These are phyloP conservation scores for Tylopilus sp. DNA, from an alignment of 768 basidiomycete genomes.

Conservation along the genomic window DNA sequence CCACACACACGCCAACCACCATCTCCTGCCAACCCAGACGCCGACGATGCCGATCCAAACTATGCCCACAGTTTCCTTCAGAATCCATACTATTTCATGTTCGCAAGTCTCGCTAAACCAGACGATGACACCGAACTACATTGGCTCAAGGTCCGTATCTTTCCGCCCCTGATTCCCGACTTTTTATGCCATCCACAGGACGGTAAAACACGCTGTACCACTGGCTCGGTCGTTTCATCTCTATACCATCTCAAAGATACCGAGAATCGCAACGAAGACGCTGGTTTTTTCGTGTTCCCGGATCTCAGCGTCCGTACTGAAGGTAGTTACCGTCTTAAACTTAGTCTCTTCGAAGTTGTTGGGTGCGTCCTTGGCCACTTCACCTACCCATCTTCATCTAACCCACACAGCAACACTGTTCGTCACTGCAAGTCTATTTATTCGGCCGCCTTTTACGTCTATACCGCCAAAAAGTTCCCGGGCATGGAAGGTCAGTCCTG, in stretches of 20 bases:
- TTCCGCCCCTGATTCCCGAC: neutral
- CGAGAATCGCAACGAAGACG: constrained; percentile 61
- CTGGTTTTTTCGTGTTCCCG: constrained; percentile 95
- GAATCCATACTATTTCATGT: constrained; percentile 96
- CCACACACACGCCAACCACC: constrained; percentile 39
- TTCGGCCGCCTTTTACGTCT: constrained; percentile 89
- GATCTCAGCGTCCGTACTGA: constrained; percentile 91
- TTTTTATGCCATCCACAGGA: constrained; percentile 45
- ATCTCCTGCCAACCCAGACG: constrained; percentile 25
- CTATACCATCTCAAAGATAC: constrained; percentile 87
- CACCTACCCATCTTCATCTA: neutral
- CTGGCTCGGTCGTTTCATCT: constrained; percentile 85
- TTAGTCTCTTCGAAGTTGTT: constrained; percentile 85
- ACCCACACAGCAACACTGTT: constrained; percentile 62
- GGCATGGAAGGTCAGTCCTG: constrained; percentile 81
- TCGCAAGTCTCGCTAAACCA: constrained; percentile 83
- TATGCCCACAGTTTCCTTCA: constrained; percentile 69
- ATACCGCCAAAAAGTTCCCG: constrained; percentile 94
- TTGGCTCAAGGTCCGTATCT: constrained; percentile 62
- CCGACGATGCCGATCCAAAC: constrained; percentile 33
- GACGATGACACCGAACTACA: constrained; percentile 89
- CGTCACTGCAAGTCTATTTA: constrained; percentile 89
- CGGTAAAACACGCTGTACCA: constrained; percentile 87
- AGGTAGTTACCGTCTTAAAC: constrained; percentile 74
- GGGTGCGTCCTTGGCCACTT: constrained; percentile 52